Evolutionary conservation across 495 filamentous ascomycete genomes (phyloP), one percentile per base, ranked within the genome.

Genomic region (Barbatosphaeria neglecta): DNA sequence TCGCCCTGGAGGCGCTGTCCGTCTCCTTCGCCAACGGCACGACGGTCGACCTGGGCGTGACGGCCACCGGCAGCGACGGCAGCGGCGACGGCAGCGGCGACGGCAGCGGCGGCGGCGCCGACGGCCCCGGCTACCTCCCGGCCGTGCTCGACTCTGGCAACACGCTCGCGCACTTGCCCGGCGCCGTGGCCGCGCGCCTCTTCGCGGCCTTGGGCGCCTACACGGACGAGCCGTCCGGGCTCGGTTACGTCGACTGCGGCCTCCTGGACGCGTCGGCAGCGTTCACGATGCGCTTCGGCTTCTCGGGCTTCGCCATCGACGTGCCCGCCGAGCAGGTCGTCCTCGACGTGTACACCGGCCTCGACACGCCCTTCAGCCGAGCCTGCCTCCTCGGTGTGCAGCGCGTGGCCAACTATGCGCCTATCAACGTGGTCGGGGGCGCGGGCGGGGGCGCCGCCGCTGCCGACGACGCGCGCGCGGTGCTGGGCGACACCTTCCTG

Each of bases 91-190:
- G 31, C 31, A 35, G 31, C 31, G 5, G 9, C 31, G 6, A 10
- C 31, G 31, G 31, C 7, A 10, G 27, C 27, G 27, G 27, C 27
- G 15, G 2, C 27, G 27, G 27, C 9, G 15, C 9, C 31, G 6
- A n/a, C 31, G 16, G 31, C 31, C 6, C 10, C 31, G 6, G 4
- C 31, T 11, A n/a, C 31, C 53, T 80, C 33, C 73, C 78, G 0
- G 87, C 84, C 17, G 63, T 96, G 1, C 79, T 98, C 22, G 92
- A 98, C 59, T 90, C 88, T 6, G 92, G 92, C 48, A 88, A 80
- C 48, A 88, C 83, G 11, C 70, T 76, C 44, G 84, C 82, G 18
- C 94, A 94, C 58, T 74, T 98, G 1, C 88, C 90, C 0, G 64
- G 83, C 35, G 49, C 67, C 24, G 55, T 94, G 38, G 72, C 73